These are phyloP conservation scores for Naganishia sp. DNA, from an alignment of 1,284 basidiomycete species.

Conservation along the genomic window DNA sequence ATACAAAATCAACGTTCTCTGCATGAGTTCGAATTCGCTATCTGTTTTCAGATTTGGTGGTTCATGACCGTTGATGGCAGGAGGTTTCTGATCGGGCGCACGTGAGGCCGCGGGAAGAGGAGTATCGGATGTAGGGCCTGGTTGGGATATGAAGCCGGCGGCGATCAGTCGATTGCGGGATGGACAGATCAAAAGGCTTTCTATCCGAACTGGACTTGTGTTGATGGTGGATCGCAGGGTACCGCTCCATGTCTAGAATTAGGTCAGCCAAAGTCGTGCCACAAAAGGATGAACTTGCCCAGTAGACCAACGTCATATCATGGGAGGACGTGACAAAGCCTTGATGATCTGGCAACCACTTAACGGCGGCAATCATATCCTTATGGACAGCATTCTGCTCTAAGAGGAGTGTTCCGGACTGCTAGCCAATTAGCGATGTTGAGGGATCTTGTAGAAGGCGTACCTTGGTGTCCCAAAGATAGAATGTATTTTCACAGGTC, in stretches of 20 bases:
- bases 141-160: conserved; percentile 37
- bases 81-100: conserved; percentile 28
- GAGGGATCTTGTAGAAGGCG: conserved; percentile 35
- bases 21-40: conserved; percentile 22
- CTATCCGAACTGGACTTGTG: conserved; percentile 77
- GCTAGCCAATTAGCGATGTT: not conserved
- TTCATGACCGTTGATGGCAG: conserved; percentile 23
- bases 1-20: conserved; percentile 33
- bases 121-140: not conserved
- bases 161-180: conserved; percentile 80
- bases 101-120: conserved; percentile 41
- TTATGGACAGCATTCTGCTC: conserved; percentile 58
- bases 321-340: conserved; percentile 88
- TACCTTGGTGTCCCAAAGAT: conserved; percentile 85
- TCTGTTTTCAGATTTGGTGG: conserved; percentile 1
- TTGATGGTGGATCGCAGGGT: conserved; percentile 69
- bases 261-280: not conserved
- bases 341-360: conserved; percentile 83
- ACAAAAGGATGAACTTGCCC: conserved; percentile 61
- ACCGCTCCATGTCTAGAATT: conserved; percentile 68
- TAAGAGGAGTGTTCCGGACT: conserved; percentile 24
- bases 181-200: conserved; percentile 82
- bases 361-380: conserved; percentile 81
- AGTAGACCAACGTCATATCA: conserved; percentile 83
- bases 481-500: conserved; percentile 73